A percentile compares a stretch with the other conserved stretches of the same genome.
These are phyloP conservation scores for Cordyceps militaris DNA, from an alignment of 2,329 filamentous ascomycete species.

Conservation along the genomic window DNA sequence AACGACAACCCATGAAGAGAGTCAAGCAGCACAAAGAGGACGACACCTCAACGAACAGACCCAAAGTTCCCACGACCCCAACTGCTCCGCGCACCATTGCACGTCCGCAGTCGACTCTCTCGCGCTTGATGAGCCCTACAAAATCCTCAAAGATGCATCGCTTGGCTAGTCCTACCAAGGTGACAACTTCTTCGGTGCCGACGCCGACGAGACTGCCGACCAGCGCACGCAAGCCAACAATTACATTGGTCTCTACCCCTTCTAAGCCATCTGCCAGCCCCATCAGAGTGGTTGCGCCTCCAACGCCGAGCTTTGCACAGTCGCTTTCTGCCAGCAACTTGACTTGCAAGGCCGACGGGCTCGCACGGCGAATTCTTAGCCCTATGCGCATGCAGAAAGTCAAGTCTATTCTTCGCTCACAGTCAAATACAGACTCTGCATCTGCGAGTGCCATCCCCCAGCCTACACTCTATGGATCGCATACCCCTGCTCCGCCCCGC, in stretches of 20 bases:
- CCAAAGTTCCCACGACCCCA: background rate
- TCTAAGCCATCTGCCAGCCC: conserved; percentile 5
- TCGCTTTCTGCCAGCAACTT: conserved; percentile 45
- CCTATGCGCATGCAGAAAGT: conserved; percentile 48
- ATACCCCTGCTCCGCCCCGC: conserved; percentile 39
- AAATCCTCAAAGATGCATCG: conserved; percentile 61
- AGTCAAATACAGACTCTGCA: conserved; percentile 29
- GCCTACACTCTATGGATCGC: conserved; percentile 31
- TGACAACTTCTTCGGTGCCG: conserved; percentile 28
- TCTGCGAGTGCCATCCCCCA: conserved; percentile 42
- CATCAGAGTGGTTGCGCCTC: background rate
- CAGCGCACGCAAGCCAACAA: conserved; percentile 2
- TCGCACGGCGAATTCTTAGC: conserved; percentile 35
- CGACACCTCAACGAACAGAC: conserved; percentile 50
- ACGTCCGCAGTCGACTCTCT: conserved; percentile 42
- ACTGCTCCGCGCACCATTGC: conserved; percentile 19
- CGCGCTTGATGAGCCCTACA: conserved; percentile 67
- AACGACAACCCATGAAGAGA: conserved; percentile 54
- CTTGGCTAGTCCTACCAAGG: conserved; percentile 19
- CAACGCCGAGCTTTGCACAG: conserved; percentile 33
- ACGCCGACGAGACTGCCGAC: conserved; percentile 40
- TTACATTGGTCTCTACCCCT: background rate
- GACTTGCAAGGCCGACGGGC: conserved; percentile 25
- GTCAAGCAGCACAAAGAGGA: conserved; percentile 60
- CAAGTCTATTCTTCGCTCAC: conserved; percentile 50